These are phyloP conservation scores for Syncephalastrum racemosum DNA, from an alignment of 371 early-diverging fungal species.

Conservation along the genomic window DNA sequence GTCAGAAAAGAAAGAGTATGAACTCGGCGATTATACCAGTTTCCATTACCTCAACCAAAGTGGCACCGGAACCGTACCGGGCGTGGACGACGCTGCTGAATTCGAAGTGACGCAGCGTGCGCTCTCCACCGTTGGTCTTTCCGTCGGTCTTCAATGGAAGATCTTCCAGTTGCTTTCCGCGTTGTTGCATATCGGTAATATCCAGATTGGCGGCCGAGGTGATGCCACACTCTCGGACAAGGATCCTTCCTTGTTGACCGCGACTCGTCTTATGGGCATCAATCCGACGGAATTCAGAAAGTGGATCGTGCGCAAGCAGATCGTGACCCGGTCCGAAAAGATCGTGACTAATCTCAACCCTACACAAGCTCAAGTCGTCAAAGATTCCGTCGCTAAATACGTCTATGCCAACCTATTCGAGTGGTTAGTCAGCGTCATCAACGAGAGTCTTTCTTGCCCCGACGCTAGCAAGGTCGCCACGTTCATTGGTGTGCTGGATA, in stretches of 20 bases:
- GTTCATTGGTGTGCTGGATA: constrained; percentile 96
- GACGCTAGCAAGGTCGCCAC: constrained; percentile 39
- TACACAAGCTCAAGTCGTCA: constrained; percentile 75
- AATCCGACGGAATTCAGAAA: constrained; percentile 77
- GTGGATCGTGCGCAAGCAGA: constrained; percentile 91
- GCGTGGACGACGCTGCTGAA: constrained; percentile 90
- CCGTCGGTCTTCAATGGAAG: constrained; percentile 82
- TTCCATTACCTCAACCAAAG: constrained; percentile 90
- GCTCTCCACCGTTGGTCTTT: constrained; percentile 84
- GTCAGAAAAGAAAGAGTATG: constrained; percentile 80
- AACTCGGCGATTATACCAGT: constrained; percentile 65
- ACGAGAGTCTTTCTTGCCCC: constrained; percentile 70
- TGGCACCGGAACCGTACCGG: constrained; percentile 72
- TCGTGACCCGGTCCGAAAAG: constrained; percentile 84
- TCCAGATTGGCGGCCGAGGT: constrained; percentile 73
- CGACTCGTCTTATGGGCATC: constrained; percentile 72
- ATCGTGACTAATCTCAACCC: constrained; percentile 78
- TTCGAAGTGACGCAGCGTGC: constrained; percentile 87
- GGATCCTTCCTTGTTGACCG: constrained; percentile 70
- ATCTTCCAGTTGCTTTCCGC: constrained; percentile 89
- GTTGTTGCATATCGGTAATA: constrained; percentile 90
- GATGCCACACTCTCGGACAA: constrained; percentile 73
- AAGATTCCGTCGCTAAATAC: constrained; percentile 94
- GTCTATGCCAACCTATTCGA: constrained; percentile 92
- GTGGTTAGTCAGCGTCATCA: constrained; percentile 87